Percentiles rank a stretch among this genome's conserved stretches.
Conservation (phyloP, 2,329 filamentous ascomycete genomes). For the Aureobasidium mangrovei region DNA sequence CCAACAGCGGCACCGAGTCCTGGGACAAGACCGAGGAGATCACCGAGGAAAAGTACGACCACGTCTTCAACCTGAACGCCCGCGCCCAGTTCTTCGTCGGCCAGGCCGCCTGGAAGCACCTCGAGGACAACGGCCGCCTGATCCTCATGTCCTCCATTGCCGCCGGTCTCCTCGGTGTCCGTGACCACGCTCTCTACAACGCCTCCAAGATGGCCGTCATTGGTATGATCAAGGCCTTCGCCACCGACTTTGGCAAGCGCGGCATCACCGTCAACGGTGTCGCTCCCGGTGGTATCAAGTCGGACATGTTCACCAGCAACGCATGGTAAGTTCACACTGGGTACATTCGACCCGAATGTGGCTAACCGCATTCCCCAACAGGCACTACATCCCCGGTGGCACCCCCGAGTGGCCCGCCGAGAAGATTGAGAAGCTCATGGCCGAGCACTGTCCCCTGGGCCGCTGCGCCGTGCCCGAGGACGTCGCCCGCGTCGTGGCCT, state of each 20-base stretch:
- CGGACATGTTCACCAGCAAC: slow-evolving; percentile 56
- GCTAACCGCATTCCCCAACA: slow-evolving; percentile 27
- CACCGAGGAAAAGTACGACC: slow-evolving; percentile 61
- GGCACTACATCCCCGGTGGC: slow-evolving; percentile 41
- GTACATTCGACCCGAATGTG: neutral
- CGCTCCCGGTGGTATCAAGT: slow-evolving; percentile 64
- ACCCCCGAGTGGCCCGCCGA: slow-evolving; percentile 41
- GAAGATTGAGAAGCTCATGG: slow-evolving; percentile 44
- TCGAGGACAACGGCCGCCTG: slow-evolving; percentile 60
- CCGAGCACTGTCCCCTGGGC: slow-evolving; percentile 40
- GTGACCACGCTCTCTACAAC: slow-evolving; percentile 64
- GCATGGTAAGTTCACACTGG: slow-evolving; percentile 18
- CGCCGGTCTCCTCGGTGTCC: slow-evolving; percentile 56
- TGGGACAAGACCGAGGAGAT: slow-evolving; percentile 63
- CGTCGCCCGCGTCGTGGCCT: slow-evolving; percentile 32
- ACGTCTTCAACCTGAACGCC: slow-evolving; percentile 60
- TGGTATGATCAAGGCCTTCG: slow-evolving; percentile 62
- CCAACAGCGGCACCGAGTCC: slow-evolving; percentile 52
- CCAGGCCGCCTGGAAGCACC: slow-evolving; percentile 63
- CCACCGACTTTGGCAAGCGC: slow-evolving; percentile 59
- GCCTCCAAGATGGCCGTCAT: slow-evolving; percentile 65
- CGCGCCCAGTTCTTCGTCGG: slow-evolving; percentile 70
- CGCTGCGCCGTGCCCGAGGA: slow-evolving; percentile 41
- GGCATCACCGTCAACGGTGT: slow-evolving; percentile 66
- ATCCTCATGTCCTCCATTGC: slow-evolving; percentile 69